phyloP scores from a whole-genome alignment of 2,329 filamentous ascomycete species.

The Podosphaera aphanis region DNA sequence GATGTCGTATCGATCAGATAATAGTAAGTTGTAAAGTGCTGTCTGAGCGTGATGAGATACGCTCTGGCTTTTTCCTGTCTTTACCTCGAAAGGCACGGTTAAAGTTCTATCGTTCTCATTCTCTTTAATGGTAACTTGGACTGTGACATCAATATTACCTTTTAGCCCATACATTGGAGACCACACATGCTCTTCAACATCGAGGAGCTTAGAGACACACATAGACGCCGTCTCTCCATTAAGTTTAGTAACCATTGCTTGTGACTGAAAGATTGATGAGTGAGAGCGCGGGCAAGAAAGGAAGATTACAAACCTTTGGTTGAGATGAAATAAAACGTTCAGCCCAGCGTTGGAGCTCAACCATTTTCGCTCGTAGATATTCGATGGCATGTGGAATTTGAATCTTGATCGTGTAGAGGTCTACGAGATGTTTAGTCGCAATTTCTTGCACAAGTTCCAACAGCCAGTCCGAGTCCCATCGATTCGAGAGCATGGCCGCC shows the following conservation, averaged over 20 bases:
- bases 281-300: background rate
- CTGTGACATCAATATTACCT: slow-evolving; percentile 90
- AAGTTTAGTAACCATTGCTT: slow-evolving; percentile 56
- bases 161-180: slow-evolving; percentile 94
- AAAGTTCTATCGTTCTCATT: slow-evolving; percentile 41
- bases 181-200: slow-evolving; percentile 96
- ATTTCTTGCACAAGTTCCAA: slow-evolving; percentile 40
- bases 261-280: slow-evolving; percentile 20
- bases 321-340: slow-evolving; percentile 49
- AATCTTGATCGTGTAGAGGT: slow-evolving; percentile 69
- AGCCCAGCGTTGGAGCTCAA: slow-evolving; percentile 65
- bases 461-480: slow-evolving; percentile 53
- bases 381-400: slow-evolving; percentile 48
- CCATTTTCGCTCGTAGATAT: slow-evolving; percentile 63
- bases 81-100: slow-evolving; percentile 83
- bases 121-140: slow-evolving; percentile 65
- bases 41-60: slow-evolving; percentile 79
- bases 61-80: slow-evolving; percentile 71
- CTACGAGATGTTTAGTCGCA: slow-evolving; percentile 61
- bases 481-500: slow-evolving; percentile 60
- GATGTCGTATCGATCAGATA: slow-evolving; percentile 88
- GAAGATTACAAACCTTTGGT: slow-evolving; percentile 32
- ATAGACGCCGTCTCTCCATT: slow-evolving; percentile 55
- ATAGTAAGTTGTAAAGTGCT: slow-evolving; percentile 71
- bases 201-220: slow-evolving; percentile 79